phyloP scores from a whole-genome alignment of 768 basidiomycete species.

The Panellus pusillus region DNA sequence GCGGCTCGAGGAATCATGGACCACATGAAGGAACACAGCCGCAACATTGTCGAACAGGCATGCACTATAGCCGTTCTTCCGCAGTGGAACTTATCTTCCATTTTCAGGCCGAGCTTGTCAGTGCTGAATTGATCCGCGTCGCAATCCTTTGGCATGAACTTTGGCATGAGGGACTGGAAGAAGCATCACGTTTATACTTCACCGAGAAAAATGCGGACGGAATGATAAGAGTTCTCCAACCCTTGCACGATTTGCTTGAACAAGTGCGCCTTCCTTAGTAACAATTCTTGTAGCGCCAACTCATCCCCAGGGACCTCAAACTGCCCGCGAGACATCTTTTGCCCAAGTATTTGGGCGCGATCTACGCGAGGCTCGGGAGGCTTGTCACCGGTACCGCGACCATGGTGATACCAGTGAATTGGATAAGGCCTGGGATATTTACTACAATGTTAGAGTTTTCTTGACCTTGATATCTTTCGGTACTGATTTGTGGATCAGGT shows the following conservation, averaged over 20 bases:
- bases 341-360: constrained; percentile 92
- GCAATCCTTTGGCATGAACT: constrained; percentile 99
- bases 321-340: constrained; percentile 93
- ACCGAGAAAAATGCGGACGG: constrained; percentile 96
- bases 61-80: constrained; percentile 4
- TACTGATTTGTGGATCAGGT: constrained; percentile 48
- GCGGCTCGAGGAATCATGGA: constrained; percentile 89
- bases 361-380: constrained; percentile 88
- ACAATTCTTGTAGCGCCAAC: not conserved
- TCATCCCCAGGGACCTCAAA: constrained; percentile 76
- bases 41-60: constrained; percentile 83
- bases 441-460: constrained; percentile 73
- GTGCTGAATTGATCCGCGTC: constrained; percentile 92
- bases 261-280: constrained; percentile 44
- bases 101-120: constrained; percentile 76
- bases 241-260: constrained; percentile 90
- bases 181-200: constrained; percentile 95
- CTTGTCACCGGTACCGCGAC: constrained; percentile 80
- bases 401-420: constrained; percentile 88
- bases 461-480: not conserved
- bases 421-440: constrained; percentile 99
- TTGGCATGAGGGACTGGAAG: constrained; percentile 98
- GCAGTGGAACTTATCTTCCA: constrained; percentile 3
- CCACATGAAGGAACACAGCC: constrained; percentile 90
- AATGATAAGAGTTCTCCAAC: constrained; percentile 93